Conservation (phyloP, 805 yeast genomes). For the Candida verbasci region DNA sequence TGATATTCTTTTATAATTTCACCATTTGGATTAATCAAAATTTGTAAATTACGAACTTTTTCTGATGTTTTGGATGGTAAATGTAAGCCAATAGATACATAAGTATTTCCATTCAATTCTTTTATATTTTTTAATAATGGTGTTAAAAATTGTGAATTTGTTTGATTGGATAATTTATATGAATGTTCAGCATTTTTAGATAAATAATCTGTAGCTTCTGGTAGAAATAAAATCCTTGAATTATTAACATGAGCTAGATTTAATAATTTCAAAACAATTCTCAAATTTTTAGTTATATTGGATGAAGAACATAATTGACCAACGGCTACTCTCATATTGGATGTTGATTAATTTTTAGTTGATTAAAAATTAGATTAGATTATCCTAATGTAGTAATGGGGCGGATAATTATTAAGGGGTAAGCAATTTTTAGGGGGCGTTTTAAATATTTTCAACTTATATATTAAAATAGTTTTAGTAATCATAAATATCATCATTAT, state of each 20-base stretch:
- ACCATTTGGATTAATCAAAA: constrained; percentile 69
- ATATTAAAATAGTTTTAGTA: too few species aligned
- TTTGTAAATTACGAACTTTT: constrained; percentile 57
- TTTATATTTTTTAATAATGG: constrained; percentile 12
- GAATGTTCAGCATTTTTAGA: constrained; percentile 69
- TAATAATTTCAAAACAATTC: constrained; percentile 55
- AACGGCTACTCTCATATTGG: constrained; percentile 49
- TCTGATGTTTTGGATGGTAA: constrained; percentile 52
- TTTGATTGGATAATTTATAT: constrained; percentile 42
- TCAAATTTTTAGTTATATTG: constrained; percentile 54
- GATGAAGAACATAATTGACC: constrained; percentile 84
- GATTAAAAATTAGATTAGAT: neutral
- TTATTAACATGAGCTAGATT: constrained; percentile 56
- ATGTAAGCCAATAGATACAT: constrained; percentile 85
- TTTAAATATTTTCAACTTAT: too few species aligned
- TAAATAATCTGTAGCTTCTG: constrained; percentile 91
- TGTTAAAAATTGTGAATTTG: constrained; percentile 10
- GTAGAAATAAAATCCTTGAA: constrained; percentile 73
- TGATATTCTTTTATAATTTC: constrained; percentile 66
- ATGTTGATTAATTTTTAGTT: neutral
- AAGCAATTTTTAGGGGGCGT: too few species aligned
- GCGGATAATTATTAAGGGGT: too few species aligned
- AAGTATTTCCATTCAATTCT: constrained; percentile 37
- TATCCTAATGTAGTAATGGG: too few species aligned
- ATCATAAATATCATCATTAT: neutral